These are phyloP conservation scores for Arxiozyma telluris DNA, from an alignment of 1,139 yeast species.

Conservation along the genomic window DNA sequence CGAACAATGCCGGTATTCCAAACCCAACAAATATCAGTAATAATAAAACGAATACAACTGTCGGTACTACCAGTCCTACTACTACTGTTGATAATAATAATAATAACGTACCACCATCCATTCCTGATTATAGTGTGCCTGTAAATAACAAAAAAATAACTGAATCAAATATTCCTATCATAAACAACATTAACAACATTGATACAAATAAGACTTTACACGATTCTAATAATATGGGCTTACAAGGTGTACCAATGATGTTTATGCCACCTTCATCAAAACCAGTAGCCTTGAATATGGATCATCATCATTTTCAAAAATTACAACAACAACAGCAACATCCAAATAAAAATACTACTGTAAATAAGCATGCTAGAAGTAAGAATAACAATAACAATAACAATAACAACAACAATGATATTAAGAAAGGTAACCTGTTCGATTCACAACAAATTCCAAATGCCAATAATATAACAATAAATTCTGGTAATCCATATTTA, in stretches of 20 bases:
- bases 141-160: constrained; percentile 3
- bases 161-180: constrained; percentile 1
- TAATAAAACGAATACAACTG: too few species aligned
- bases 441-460: background rate
- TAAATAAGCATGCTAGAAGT: constrained; percentile 5
- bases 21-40: background rate
- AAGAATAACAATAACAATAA: background rate
- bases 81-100: background rate
- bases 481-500: constrained; percentile 7
- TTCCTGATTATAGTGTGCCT: constrained; percentile 1
- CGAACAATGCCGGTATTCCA: background rate
- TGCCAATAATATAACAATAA: background rate
- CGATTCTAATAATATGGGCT: background rate
- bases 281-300: background rate
- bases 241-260: constrained; percentile 3
- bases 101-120: background rate
- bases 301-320: background rate
- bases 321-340: constrained; percentile 1
- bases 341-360: constrained; percentile 1
- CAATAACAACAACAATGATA: constrained; percentile 2
- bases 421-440: background rate
- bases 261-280: constrained; percentile 5
- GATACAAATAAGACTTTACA: background rate
- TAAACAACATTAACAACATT: background rate
- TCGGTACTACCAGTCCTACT: too few species aligned